Base-by-base conservation (phyloP, 257 asterid species). In the Haberlea rhodopensis region DNA sequence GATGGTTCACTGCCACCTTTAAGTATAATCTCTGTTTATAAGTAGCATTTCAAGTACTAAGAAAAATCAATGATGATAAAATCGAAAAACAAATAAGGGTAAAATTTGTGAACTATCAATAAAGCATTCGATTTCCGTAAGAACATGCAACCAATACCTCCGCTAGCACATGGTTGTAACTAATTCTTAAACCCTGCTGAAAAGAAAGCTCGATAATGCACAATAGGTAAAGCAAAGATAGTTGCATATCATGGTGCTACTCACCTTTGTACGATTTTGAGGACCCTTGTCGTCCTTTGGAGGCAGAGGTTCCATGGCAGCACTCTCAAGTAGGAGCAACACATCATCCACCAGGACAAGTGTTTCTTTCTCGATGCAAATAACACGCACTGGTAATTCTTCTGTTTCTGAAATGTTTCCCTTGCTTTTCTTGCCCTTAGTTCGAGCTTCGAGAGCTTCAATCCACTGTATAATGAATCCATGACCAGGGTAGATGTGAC, bases 201-300 rank as follows among this genome's bases (percentile, higher is more conserved):
- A 64, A 27, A 28, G 26, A 18, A 34, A 7, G 37, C 9, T 45
- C 18, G 25, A 32, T 40, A 19, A 18, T 13, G 27, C 26, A 24
- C 18, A 32, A 32, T 37, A 54, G 63, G 57, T 31, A 25, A 20
- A 55, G 16, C 8, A 24, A 27, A 49, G 20, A 32, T 45, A 53
- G 21, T 7, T 43, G 16, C 18, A 15, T 4, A 43, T 24, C 57
- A 25, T 20, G 18, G 48, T 37, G 56, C 29, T 57, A 55, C 78
- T 79, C 71, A 94, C 97, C 91, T 87, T 90, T 29, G 85, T 87
- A 63, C 95, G 96, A 72, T 92, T 90, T 74, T 92, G 97, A 65
- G 94, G 97, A 59, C 95, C 97, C 81, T 90, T 92, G 73, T 90
- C 99, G 54, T 92, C 95, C 83, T 87, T 90, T 24, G 97, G 95